Percentiles rank a stretch among this genome's conserved stretches.
These are phyloP conservation scores for Phialocephala subalpina DNA, from an alignment of 2,329 filamentous ascomycete species.

Conservation along the genomic window DNA sequence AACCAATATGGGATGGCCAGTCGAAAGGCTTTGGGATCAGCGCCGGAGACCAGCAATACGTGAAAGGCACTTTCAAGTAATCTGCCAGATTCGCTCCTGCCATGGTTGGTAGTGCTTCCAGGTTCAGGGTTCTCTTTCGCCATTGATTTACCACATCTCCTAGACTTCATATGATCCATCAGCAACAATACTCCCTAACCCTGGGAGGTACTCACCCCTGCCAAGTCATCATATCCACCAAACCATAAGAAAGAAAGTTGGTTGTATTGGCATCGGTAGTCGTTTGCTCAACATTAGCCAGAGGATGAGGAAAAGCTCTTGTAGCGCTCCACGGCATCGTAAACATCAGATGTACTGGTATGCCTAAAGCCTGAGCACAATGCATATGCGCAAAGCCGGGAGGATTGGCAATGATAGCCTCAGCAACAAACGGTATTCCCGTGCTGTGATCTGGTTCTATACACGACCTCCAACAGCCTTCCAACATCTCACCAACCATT, in stretches of 20 bases:
- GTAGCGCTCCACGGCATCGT: conserved; percentile 37
- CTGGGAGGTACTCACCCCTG: conserved; percentile 49
- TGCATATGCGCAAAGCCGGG: conserved; percentile 40
- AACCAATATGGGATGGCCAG: conserved; percentile 47
- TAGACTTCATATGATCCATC: conserved; percentile 38
- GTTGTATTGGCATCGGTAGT: conserved; percentile 44
- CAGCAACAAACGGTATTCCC: conserved; percentile 35
- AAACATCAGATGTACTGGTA: conserved; percentile 30
- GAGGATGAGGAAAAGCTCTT: conserved; percentile 44
- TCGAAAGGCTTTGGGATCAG: conserved; percentile 51
- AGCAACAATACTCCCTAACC: conserved; percentile 17
- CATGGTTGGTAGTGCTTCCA: conserved; percentile 48
- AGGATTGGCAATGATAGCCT: conserved; percentile 41
- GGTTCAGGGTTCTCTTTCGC: conserved; percentile 45
- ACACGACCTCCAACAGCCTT: conserved; percentile 85
- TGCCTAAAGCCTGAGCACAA: conserved; percentile 30
- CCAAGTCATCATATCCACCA: conserved; percentile 60
- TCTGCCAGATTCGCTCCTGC: conserved; percentile 47
- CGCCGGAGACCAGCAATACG: conserved; percentile 46
- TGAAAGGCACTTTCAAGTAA: conserved; percentile 42
- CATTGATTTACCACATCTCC: conserved; percentile 56
- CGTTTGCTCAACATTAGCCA: conserved; percentile 53
- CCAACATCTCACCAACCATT: conserved; percentile 77
- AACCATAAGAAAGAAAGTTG: conserved; percentile 54
- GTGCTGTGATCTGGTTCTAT: conserved; percentile 59